phyloP scores from a whole-genome alignment of 2,329 filamentous ascomycete species.

The Sporothrix humicola region DNA sequence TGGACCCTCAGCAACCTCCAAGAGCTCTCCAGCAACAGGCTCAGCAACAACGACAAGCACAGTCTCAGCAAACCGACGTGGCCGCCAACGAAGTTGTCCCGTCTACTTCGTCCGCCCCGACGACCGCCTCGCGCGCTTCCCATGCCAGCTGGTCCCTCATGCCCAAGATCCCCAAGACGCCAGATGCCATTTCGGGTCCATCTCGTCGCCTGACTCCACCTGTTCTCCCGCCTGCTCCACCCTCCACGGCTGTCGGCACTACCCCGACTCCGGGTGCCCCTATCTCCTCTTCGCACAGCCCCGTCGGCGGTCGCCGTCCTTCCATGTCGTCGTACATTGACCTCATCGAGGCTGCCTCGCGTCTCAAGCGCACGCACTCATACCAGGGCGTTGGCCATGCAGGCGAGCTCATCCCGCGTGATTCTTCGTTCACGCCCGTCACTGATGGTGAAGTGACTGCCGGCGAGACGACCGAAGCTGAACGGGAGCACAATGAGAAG shows the following conservation, averaged over 20 bases:
- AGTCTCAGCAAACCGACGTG: background rate
- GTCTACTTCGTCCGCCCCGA: background rate
- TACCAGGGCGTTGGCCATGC: conserved; percentile 29
- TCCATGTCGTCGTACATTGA: conserved; percentile 37
- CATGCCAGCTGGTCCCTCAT: conserved; percentile 33
- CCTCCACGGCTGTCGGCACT: background rate
- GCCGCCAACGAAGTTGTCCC: background rate
- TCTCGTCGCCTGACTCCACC: background rate
- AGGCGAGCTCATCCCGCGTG: conserved; percentile 10
- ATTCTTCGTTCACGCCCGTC: conserved; percentile 4
- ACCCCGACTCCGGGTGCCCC: background rate
- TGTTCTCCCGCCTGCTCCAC: background rate
- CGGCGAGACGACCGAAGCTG: background rate
- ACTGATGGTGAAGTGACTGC: conserved; percentile 8
- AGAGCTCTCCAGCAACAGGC: conserved; percentile 9
- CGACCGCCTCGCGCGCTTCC: background rate
- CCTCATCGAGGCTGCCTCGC: conserved; percentile 39
- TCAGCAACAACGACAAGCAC: background rate
- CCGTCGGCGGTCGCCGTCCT: conserved; percentile 20
- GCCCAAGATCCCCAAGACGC: conserved; percentile 30
- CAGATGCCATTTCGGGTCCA: background rate
- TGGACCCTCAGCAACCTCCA: conserved; percentile 17
- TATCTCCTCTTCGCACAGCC: background rate
- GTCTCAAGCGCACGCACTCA: conserved; percentile 33
- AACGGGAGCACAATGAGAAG: background rate